Evolutionary conservation across 1,284 basidiomycete species (phyloP).

Genomic region (Nidula niveotomentosa): DNA sequence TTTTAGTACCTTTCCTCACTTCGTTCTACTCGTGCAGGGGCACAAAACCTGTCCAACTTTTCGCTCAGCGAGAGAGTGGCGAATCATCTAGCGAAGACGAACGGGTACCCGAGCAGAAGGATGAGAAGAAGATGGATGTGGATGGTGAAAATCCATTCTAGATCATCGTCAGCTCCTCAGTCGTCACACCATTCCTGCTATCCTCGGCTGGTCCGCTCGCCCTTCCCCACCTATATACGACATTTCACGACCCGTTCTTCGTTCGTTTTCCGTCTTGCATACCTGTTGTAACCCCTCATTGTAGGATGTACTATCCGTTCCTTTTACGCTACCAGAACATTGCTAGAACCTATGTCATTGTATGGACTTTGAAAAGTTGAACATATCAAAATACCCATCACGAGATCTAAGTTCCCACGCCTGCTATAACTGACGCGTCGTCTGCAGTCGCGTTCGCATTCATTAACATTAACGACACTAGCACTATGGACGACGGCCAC

Average conservation of each 20-base stretch:
- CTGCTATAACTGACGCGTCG: background rate
- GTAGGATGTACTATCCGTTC: background rate
- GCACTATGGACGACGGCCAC: background rate
- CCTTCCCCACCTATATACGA: background rate
- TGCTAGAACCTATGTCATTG: background rate
- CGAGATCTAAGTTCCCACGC: background rate
- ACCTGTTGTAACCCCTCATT: conserved; percentile 1
- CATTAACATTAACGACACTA: too few relatives aligned
- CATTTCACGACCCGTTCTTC: conserved; percentile 10
- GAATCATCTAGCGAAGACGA: conserved; percentile 39
- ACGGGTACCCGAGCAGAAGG: conserved; percentile 12
- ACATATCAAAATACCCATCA: background rate
- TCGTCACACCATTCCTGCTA: background rate
- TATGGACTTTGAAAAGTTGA: background rate
- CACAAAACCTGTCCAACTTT: conserved; percentile 60
- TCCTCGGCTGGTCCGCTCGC: background rate
- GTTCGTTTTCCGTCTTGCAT: conserved; percentile 3
- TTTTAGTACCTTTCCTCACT: conserved; percentile 3
- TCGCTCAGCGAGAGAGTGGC: conserved; percentile 42
- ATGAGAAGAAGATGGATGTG: conserved; percentile 28
- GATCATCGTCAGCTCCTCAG: conserved; percentile 2
- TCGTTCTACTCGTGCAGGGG: conserved; percentile 35
- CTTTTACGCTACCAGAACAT: background rate
- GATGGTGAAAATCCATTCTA: conserved; percentile 68
- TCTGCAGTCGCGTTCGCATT: too few relatives aligned